A percentile compares a stretch with the other conserved stretches of the same genome.
Evolutionary conservation across 495 filamentous ascomycete genomes (phyloP).

Genomic region (Rhizodiscina lignyota): DNA sequence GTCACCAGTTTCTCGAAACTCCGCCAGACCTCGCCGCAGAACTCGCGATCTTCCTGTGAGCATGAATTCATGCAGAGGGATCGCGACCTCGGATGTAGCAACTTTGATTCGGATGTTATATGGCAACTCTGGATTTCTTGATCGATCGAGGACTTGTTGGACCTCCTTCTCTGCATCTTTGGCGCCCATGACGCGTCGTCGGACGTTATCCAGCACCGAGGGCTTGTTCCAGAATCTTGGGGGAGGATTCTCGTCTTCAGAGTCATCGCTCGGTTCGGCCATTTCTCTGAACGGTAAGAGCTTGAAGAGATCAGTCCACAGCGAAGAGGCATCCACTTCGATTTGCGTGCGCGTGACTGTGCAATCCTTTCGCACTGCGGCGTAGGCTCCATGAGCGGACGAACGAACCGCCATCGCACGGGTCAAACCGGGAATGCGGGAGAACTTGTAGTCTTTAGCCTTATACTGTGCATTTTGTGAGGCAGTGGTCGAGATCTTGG

Average conservation of each 20-base stretch:
- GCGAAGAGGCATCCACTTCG: slow-evolving; percentile 36
- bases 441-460: slow-evolving; percentile 83
- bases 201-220: slow-evolving; percentile 23
- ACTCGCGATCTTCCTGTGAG: slow-evolving; percentile 54
- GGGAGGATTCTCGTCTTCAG: slow-evolving; percentile 18
- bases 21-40: slow-evolving; percentile 42
- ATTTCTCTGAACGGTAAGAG: slow-evolving; percentile 43
- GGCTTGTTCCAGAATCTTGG: slow-evolving; percentile 29
- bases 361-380: slow-evolving; percentile 71
- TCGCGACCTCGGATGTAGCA: slow-evolving; percentile 43
- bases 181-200: too few species aligned
- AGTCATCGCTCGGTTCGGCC: slow-evolving; percentile 10
- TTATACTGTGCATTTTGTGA: slow-evolving; percentile 32
- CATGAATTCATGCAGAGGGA: slow-evolving; percentile 76
- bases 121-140: too few species aligned
- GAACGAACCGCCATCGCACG: slow-evolving; percentile 68
- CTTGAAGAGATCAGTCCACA: slow-evolving; percentile 60
- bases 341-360: slow-evolving; percentile 67
- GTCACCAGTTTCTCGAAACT: slow-evolving; percentile 23
- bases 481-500: slow-evolving; percentile 53
- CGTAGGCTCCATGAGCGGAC: slow-evolving; percentile 75
- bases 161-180: too few species aligned
- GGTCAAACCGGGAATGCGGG: slow-evolving; percentile 72
- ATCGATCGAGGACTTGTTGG: too few species aligned
- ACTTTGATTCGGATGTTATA: slow-evolving; percentile 33